Evolutionary conservation across 129 eudicot genomes (phyloP), one percentile per base, ranked within the genome.

Genomic region (Arctium minus): DNA sequence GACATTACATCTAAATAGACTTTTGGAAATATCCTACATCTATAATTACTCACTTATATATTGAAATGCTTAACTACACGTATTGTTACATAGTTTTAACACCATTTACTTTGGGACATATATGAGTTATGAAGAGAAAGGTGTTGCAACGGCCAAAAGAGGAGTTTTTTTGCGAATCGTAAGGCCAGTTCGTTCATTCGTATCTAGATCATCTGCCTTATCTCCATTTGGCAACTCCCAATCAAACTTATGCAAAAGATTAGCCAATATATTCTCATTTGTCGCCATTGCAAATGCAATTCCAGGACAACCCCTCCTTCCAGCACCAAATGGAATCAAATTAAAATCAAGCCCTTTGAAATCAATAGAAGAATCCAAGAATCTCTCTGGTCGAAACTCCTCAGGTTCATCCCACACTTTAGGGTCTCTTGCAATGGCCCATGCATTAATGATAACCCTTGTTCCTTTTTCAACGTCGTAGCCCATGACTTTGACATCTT

Each of bases 351-450:
- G 73, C 1, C 88, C 88, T 71, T 73, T 77, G 22, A 80, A 85
- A 60, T 88, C 90, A 9, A 81, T 32, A n/a, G 72, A n/a, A 39
- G 77, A 31, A 38, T 68, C 73, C 60, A 87, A 36, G 73, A 91
- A 91, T 80, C 94, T 87, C 35, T 89, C 91, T 0, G 88, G 92
- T 4, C 36, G 32, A 74, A 91, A 91, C 56, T 87, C 89, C 10
- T 87, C 30, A 1, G 91, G 87, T 5, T 76, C 74, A 44, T 72
- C 77, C 94, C 91, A 91, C 5, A 39, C 75, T n/a, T 71, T 27
- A 4, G 91, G 92, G 75, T 91, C 91, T 80, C 90, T 87, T 13
- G 72, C 86, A 6, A 91, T 87, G 0, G 91, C 91, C 86, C 88
- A 87, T 1, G 85, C 84, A 48, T 91, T 89, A 5, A 48, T 80